Evolutionary conservation across 2,329 filamentous ascomycete species (phyloP).

Genomic region (Xylariaceae sp.): DNA sequence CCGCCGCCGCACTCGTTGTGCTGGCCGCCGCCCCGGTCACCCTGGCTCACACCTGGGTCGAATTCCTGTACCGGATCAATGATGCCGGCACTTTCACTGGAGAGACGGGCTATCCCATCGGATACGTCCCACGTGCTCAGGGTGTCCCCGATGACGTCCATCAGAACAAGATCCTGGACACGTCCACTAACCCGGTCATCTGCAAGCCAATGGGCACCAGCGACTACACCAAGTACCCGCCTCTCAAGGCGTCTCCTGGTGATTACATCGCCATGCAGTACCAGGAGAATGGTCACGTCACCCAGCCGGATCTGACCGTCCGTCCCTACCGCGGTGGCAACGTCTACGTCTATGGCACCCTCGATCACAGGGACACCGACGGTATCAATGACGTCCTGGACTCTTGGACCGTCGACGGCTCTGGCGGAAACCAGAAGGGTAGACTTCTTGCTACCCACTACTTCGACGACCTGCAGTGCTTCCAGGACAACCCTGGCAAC

Average conservation of each 20-base stretch:
- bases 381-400: slow-evolving; percentile 54
- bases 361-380: slow-evolving; percentile 43
- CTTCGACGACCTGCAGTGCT: slow-evolving; percentile 89
- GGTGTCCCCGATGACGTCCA: slow-evolving; percentile 55
- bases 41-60: slow-evolving; percentile 74
- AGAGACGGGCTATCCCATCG: slow-evolving; percentile 67
- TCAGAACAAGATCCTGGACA: slow-evolving; percentile 50
- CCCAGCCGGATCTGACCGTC: slow-evolving; percentile 54
- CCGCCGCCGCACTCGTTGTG: slow-evolving; percentile 23
- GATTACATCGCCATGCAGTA: slow-evolving; percentile 63
- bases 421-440: slow-evolving; percentile 74
- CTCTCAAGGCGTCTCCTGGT: slow-evolving; percentile 53
- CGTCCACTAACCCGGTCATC: slow-evolving; percentile 45
- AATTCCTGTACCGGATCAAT: slow-evolving; percentile 66
- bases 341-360: slow-evolving; percentile 71
- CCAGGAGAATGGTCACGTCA: slow-evolving; percentile 73
- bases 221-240: slow-evolving; percentile 50
- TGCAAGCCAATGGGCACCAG: slow-evolving; percentile 61
- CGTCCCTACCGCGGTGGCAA: slow-evolving; percentile 57
- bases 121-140: slow-evolving; percentile 55
- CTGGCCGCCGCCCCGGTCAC: slow-evolving; percentile 32
- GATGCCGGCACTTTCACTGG: slow-evolving; percentile 69
- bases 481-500: slow-evolving; percentile 50
- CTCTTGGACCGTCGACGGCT: slow-evolving; percentile 73
- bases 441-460: slow-evolving; percentile 69